phyloP scores from a whole-genome alignment of 2,329 filamentous ascomycete species.

The Stagonosporopsis tanaceti region DNA sequence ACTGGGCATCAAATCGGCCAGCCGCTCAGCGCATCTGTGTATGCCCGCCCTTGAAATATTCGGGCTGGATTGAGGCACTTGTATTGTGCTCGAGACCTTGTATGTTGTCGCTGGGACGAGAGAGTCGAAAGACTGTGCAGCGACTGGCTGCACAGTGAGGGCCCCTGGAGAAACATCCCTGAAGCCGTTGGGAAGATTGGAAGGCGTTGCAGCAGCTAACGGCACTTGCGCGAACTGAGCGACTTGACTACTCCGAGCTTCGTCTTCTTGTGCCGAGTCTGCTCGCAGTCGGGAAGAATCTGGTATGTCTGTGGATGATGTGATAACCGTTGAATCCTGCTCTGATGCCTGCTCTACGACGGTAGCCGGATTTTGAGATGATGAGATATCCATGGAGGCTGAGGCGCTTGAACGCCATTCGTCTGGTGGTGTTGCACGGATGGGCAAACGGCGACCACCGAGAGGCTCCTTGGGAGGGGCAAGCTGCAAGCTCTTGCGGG shows the following conservation, averaged over 20 bases:
- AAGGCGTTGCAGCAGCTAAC: conserved; percentile 2
- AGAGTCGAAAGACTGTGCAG: conserved; percentile 10
- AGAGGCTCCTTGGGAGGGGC: conserved; percentile 27
- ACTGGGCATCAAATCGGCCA: neutral
- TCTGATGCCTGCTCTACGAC: neutral
- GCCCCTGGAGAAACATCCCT: neutral
- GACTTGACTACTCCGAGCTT: conserved; percentile 17
- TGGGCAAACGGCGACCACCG: conserved; percentile 1
- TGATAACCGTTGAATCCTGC: neutral
- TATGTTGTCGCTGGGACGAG: conserved; percentile 20
- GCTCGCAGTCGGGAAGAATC: conserved; percentile 16
- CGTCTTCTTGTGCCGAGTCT: conserved; percentile 20
- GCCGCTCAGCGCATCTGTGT: conserved; percentile 24
- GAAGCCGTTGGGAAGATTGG: neutral
- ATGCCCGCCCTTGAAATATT: conserved; percentile 1
- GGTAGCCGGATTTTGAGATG: conserved; percentile 8
- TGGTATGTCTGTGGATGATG: neutral
- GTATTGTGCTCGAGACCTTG: conserved; percentile 10
- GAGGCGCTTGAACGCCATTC: conserved; percentile 33
- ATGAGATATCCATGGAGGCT: conserved; percentile 37
- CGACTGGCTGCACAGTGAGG: neutral
- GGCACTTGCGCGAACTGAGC: conserved; percentile 5
- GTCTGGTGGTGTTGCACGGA: conserved; percentile 11
- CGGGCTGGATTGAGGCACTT: conserved; percentile 12
- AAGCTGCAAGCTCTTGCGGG: conserved; percentile 23